Base-by-base conservation (phyloP, 1,139 yeast genomes). In the Debaryomyces fabryi region DNA sequence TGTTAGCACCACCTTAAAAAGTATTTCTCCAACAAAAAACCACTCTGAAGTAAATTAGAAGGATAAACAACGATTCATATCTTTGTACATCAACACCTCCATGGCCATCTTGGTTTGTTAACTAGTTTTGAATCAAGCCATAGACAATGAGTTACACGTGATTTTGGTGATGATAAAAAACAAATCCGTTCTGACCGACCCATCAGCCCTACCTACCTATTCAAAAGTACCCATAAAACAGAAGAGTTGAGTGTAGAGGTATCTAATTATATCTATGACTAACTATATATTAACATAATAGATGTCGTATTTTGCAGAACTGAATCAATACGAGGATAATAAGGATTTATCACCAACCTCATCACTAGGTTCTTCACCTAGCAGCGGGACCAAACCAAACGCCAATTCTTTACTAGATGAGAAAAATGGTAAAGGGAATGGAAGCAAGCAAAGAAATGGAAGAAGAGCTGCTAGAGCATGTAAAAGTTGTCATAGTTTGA, bases 401-500 rank as follows among this genome's bases (percentile, higher is more conserved):
- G 10, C 21, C 24, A 34, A 38, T 8, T 10, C 10, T 13, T 13
- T 37, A 12, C 39, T 6, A 6, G 35, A 30, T n/a, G 40, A 15
- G 15, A 35, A 16, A 35, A 35, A 24, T 15, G 21, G 39, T 10
- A 24, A 20, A 21, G 36, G 8, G 10, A n/a, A 4, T 12, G 47
- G 16, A 12, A 6, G 9, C 2, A 5, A 55, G 64, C 20, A 57
- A 76, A 51, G 57, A 76, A 47, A 57, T 74, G 6, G 75, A 69
- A 36, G 43, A 21, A 29, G 43, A 21, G 43, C 43, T 5, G 43
- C 43, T 13, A 40, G 35, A 13, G 96, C 96, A 0, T 90, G 97
- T 64, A 85, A 84, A 48, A 79, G 85, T 47, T 90, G 97, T 63
- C 96, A 90, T 59, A 65, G 87, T 0, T 73, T 89, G 45, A 90